Conservation (phyloP, 1,284 basidiomycete species). For the Malassezia restricta region DNA sequence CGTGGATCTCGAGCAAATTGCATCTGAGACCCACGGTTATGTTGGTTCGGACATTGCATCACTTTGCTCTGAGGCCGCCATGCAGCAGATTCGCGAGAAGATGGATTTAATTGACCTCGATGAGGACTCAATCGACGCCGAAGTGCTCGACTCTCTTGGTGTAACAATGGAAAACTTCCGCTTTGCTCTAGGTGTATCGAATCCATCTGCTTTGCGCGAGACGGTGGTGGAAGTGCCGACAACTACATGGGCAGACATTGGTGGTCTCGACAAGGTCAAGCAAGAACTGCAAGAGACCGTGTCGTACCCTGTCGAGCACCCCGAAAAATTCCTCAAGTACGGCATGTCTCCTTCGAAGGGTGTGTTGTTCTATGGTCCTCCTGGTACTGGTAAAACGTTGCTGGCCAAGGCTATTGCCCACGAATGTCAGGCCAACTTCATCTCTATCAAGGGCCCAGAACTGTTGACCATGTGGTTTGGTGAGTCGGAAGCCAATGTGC, state of each 20-base stretch:
- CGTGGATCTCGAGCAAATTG: slow-evolving; percentile 91
- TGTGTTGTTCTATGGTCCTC: slow-evolving; percentile 92
- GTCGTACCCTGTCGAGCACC: slow-evolving; percentile 98
- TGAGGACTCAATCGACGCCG: slow-evolving; percentile 83
- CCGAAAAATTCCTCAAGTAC: slow-evolving; percentile 99
- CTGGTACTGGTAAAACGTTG: slow-evolving; percentile 90
- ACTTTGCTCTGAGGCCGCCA: slow-evolving; percentile 89
- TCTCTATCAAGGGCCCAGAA: slow-evolving; percentile 90
- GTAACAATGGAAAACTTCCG: slow-evolving; percentile 99
- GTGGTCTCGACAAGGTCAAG: slow-evolving; percentile 99
- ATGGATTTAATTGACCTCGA: slow-evolving; percentile 78
- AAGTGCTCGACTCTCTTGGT: slow-evolving; percentile 86
- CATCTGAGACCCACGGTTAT: slow-evolving; percentile 96
- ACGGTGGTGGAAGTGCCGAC: slow-evolving; percentile 92
- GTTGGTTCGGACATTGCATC: slow-evolving; percentile 96
- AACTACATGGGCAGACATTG: slow-evolving; percentile 95
- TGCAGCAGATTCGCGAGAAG: slow-evolving; percentile 98
- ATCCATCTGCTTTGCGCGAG: slow-evolving; percentile 91
- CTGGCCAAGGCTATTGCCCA: slow-evolving; percentile 96
- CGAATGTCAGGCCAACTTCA: slow-evolving; percentile 98
- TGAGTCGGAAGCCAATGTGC: slow-evolving; percentile 98
- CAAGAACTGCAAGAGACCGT: slow-evolving; percentile 97
- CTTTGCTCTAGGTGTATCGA: slow-evolving; percentile 81
- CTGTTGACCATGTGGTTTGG: slow-evolving; percentile 98
- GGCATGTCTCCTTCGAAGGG: slow-evolving; percentile 99